These are phyloP conservation scores for Eimeria praecox DNA, from an alignment of 169 alveolate genomes.

Conservation along the genomic window DNA sequence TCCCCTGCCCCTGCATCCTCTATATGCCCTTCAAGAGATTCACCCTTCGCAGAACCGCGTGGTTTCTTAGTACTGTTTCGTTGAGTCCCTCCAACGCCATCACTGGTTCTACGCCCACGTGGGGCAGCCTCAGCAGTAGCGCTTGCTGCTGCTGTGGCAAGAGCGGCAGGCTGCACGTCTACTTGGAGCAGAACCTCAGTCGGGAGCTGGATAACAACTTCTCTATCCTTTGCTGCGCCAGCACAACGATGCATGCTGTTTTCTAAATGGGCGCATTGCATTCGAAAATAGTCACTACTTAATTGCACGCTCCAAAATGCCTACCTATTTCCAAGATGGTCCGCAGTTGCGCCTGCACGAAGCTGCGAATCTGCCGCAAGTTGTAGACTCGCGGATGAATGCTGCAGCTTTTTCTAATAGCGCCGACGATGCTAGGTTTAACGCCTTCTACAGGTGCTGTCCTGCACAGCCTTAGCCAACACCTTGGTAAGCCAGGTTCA, in stretches of 20 bases:
- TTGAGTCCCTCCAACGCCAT: conserved; percentile 35
- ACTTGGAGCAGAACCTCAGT: conserved; percentile 52
- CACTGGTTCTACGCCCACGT: conserved; percentile 67
- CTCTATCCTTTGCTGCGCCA: conserved; percentile 45
- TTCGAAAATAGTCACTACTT: neutral
- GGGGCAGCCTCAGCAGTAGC: conserved; percentile 8
- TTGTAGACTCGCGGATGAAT: conserved; percentile 37
- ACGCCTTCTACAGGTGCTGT: neutral
- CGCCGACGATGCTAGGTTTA: neutral
- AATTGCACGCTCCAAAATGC: neutral
- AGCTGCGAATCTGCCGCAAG: conserved; percentile 34
- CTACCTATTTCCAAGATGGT: conserved; percentile 65
- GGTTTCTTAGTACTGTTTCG: conserved; percentile 23
- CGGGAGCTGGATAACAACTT: conserved; percentile 47
- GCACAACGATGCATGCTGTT: neutral
- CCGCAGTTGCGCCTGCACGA: conserved; percentile 36
- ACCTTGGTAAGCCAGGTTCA: conserved; percentile 35
- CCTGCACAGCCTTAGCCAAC: conserved; percentile 64
- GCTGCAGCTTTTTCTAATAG: neutral
- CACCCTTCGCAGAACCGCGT: conserved; percentile 18
- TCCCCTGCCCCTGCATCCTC: conserved; percentile 53
- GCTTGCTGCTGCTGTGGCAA: neutral
- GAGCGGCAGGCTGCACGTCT: conserved; percentile 13
- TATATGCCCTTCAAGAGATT: neutral
- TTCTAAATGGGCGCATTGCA: neutral